These are phyloP conservation scores for Aaosphaeria pasadenensis DNA, from an alignment of 2,329 filamentous ascomycete genomes.

Conservation along the genomic window DNA sequence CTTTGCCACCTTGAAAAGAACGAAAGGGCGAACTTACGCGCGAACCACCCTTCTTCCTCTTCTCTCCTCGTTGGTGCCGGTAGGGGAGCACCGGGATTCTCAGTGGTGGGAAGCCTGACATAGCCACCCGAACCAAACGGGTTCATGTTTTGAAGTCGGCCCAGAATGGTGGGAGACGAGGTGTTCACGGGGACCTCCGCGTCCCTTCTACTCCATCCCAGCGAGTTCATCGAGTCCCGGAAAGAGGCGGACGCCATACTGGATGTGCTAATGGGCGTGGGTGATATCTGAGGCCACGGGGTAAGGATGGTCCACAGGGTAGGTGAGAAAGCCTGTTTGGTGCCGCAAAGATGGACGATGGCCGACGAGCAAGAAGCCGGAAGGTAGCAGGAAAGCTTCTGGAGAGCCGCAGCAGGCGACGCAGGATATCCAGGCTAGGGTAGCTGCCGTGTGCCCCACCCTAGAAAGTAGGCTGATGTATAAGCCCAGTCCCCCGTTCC, in stretches of 20 bases:
- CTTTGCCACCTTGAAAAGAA: slow-evolving; percentile 14
- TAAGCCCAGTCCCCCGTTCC: slow-evolving; percentile 3
- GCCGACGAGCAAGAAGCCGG: slow-evolving; percentile 5
- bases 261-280: slow-evolving; percentile 4
- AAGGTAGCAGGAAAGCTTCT: slow-evolving; percentile 25
- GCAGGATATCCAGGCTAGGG: slow-evolving; percentile 22
- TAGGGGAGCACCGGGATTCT: slow-evolving; percentile 77
- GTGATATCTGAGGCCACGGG: slow-evolving; percentile 15
- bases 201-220: slow-evolving; percentile 90
- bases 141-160: slow-evolving; percentile 79
- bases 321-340: slow-evolving; percentile 13
- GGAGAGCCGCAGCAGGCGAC: slow-evolving; percentile 37
- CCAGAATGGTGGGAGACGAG: slow-evolving; percentile 69
- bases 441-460: slow-evolving; percentile 11
- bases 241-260: slow-evolving; percentile 85
- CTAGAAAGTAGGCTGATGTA: slow-evolving; percentile 4
- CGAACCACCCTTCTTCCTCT: slow-evolving; percentile 94
- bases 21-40: slow-evolving; percentile 65
- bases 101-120: slow-evolving; percentile 83
- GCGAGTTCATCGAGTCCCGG: slow-evolving; percentile 87
- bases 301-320: slow-evolving; percentile 9
- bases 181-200: slow-evolving; percentile 74
- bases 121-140: slow-evolving; percentile 85
- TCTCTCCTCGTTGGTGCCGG: slow-evolving; percentile 82
- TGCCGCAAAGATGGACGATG: slow-evolving; percentile 9